These are phyloP conservation scores for Kwoniella heveanensis DNA, from an alignment of 768 basidiomycete species.

Conservation along the genomic window DNA sequence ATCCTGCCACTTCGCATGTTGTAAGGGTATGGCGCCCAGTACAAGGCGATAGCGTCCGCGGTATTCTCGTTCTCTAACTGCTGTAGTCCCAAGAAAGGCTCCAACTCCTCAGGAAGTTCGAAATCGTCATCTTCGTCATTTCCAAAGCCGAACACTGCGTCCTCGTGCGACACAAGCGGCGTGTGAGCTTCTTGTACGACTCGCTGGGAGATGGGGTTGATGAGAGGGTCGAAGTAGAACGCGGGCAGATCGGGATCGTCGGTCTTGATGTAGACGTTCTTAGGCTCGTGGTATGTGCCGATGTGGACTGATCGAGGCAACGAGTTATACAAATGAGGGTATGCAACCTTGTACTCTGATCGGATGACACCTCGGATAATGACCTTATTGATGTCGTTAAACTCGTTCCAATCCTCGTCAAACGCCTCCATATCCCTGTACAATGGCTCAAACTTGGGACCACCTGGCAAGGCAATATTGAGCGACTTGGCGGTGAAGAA, in stretches of 20 bases:
- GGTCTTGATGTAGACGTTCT: slow-evolving; percentile 98
- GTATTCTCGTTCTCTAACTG: slow-evolving; percentile 86
- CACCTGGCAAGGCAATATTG: slow-evolving; percentile 68
- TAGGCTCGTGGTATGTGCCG: slow-evolving; percentile 81
- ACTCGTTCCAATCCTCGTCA: slow-evolving; percentile 99
- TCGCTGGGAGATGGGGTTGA: slow-evolving; percentile 94
- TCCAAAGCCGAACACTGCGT: slow-evolving; percentile 84
- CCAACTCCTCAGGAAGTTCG: slow-evolving; percentile 72
- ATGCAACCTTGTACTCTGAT: slow-evolving; percentile 98
- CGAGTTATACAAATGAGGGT: slow-evolving; percentile 98
- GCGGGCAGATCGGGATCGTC: slow-evolving; percentile 99
- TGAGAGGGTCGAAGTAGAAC: slow-evolving; percentile 98
- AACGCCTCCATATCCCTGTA: slow-evolving; percentile 94
- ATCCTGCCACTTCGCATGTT: slow-evolving; percentile 87
- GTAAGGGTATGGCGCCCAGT: slow-evolving; percentile 98
- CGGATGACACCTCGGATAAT: slow-evolving; percentile 98
- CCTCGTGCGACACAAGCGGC: slow-evolving; percentile 83
- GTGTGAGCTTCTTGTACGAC: slow-evolving; percentile 80
- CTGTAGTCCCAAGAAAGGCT: slow-evolving; percentile 78
- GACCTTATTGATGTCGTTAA: slow-evolving; percentile 99
- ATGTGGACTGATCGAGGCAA: slow-evolving; percentile 91
- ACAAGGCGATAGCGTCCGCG: slow-evolving; percentile 93
- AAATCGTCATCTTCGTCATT: slow-evolving; percentile 74
- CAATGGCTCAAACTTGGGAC: slow-evolving; percentile 96
- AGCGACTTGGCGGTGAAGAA: slow-evolving; percentile 91